Conservation (phyloP, 192 early-diverging fungal species). For the Coemansia interrupta region DNA sequence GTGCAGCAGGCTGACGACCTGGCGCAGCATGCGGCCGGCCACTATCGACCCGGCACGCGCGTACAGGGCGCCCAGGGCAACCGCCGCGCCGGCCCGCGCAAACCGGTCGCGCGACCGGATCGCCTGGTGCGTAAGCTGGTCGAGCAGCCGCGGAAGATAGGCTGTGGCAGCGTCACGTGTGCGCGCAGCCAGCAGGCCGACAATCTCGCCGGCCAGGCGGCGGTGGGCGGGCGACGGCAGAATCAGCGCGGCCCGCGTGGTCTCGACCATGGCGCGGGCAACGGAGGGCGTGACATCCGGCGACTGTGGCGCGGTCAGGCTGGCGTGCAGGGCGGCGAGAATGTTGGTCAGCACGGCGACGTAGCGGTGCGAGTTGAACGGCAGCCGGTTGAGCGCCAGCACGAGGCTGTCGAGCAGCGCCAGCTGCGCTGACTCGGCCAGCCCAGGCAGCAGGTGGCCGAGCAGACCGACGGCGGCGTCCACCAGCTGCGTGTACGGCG, state of each 20-base stretch:
- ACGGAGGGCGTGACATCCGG: slow-evolving; percentile 17
- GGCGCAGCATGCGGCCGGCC: slow-evolving; percentile 74
- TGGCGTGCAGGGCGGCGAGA: slow-evolving; percentile 66
- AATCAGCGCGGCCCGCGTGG: slow-evolving; percentile 55
- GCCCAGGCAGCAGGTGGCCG: slow-evolving; percentile 66
- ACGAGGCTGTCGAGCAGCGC: slow-evolving; percentile 72
- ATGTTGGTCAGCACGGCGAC: slow-evolving; percentile 78
- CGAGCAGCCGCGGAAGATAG: slow-evolving; percentile 39
- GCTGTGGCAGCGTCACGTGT: slow-evolving; percentile 22
- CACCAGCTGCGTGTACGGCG: slow-evolving; percentile 57
- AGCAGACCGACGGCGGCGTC: slow-evolving; percentile 80
- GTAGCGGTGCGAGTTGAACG: slow-evolving; percentile 67
- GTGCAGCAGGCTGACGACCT: slow-evolving; percentile 83
- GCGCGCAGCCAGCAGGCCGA: slow-evolving; percentile 69
- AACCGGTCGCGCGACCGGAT: slow-evolving; percentile 91
- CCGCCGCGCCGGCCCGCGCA: slow-evolving; percentile 84
- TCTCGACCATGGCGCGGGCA: slow-evolving; percentile 28
- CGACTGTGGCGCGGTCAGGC: slow-evolving; percentile 27
- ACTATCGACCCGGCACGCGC: slow-evolving; percentile 87
- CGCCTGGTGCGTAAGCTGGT: slow-evolving; percentile 58
- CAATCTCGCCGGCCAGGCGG: slow-evolving; percentile 71
- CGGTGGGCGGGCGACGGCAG: slow-evolving; percentile 70
- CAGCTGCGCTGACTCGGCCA: slow-evolving; percentile 70
- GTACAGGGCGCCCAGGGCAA: slow-evolving; percentile 87
- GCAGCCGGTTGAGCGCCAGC: slow-evolving; percentile 59